A percentile compares a stretch with the other conserved stretches of the same genome.
Conservation (phyloP, 768 basidiomycete species). For the Glaciozyma antarctica region DNA sequence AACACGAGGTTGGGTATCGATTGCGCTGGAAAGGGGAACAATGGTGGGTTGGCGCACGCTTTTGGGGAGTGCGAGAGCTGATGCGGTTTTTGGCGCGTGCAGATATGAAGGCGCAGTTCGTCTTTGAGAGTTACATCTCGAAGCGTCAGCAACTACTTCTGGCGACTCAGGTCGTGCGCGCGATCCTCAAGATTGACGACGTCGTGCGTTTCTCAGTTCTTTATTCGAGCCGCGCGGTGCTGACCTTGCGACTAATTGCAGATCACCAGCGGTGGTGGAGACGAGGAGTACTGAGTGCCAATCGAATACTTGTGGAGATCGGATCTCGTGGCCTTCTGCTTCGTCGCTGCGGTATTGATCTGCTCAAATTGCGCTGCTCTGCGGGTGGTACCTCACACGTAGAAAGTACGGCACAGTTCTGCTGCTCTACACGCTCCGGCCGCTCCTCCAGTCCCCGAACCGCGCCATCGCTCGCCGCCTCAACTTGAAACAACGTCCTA, state of each 20-base stretch:
- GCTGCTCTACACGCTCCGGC: too few relatives aligned
- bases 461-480: too few relatives aligned
- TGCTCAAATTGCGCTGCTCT: too few relatives aligned
- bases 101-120: slow-evolving; percentile 98
- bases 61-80: not conserved
- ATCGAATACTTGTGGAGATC: too few relatives aligned
- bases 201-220: slow-evolving; percentile 16
- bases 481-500: too few relatives aligned
- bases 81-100: not conserved
- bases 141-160: slow-evolving; percentile 94
- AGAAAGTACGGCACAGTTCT: too few relatives aligned
- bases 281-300: not conserved
- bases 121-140: slow-evolving; percentile 92
- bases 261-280: not conserved
- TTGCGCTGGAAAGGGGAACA: slow-evolving; percentile 73
- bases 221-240: not conserved
- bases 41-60: slow-evolving; percentile 50
- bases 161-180: slow-evolving; percentile 67
- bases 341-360: too few relatives aligned
- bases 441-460: too few relatives aligned
- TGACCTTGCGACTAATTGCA: not conserved
- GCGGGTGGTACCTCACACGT: too few relatives aligned
- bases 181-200: slow-evolving; percentile 35
- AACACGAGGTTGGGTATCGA: slow-evolving; percentile 86
- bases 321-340: too few relatives aligned